These are phyloP conservation scores for Pythium brachiatum DNA, from an alignment of 352 stramenopile genomes.

Conservation along the genomic window DNA sequence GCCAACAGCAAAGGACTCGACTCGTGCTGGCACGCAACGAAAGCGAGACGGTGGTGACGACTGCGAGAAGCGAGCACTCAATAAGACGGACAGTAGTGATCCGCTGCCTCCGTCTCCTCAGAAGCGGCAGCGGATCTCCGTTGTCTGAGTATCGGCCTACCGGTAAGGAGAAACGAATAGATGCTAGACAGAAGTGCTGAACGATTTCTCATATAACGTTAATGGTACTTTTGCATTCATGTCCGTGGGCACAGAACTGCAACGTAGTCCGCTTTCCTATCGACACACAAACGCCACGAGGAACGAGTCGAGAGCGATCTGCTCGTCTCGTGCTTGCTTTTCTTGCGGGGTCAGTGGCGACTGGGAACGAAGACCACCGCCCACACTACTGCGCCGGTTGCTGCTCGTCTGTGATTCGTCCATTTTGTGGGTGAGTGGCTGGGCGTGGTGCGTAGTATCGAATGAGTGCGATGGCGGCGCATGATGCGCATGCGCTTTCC, in stretches of 20 bases:
- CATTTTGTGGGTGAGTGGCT: background rate
- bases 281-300: conserved; percentile 24
- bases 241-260: no score
- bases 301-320: conserved; percentile 23
- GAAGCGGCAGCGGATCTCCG: conserved; percentile 20
- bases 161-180: background rate
- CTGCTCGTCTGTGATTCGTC: background rate
- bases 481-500: conserved; percentile 7
- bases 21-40: background rate
- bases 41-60: background rate
- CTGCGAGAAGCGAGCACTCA: conserved; percentile 1
- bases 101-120: conserved; percentile 12
- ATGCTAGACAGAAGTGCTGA: background rate
- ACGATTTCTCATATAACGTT: background rate
- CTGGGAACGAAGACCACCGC: background rate
- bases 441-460: background rate
- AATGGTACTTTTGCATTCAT: no score
- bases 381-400: background rate
- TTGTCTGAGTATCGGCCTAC: conserved; percentile 7
- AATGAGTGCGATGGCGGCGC: conserved; percentile 1
- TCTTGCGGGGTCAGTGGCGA: background rate
- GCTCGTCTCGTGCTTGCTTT: background rate
- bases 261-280: conserved; percentile 5
- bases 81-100: conserved; percentile 5
- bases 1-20: background rate